These are phyloP conservation scores for Carallia pectinifolia DNA, from an alignment of 345 rosid genomes.

Conservation along the genomic window DNA sequence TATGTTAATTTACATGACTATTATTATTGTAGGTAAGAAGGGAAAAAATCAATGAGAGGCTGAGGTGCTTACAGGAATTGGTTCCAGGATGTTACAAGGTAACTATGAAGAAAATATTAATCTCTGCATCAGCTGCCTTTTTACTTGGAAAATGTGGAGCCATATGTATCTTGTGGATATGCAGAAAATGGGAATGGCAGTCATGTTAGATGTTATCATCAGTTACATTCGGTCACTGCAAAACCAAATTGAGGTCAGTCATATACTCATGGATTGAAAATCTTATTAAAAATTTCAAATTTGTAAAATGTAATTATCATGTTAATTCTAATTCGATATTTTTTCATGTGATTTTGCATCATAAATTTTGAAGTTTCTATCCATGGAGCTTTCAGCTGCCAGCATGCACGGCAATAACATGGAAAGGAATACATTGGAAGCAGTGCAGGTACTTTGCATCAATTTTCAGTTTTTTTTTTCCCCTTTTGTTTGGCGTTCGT, in stretches of 20 bases:
- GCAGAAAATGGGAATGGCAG: constrained; percentile 88
- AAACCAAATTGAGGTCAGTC: constrained; percentile 59
- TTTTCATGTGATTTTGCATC: constrained; percentile 2
- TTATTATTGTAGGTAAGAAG: constrained; percentile 54
- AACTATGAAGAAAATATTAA: not conserved
- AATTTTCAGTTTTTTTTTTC: not conserved
- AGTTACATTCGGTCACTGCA: constrained; percentile 61
- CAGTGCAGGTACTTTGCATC: constrained; percentile 12
- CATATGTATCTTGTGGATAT: constrained; percentile 6
- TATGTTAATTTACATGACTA: not conserved
- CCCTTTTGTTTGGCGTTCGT: not conserved
- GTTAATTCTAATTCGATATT: not conserved
- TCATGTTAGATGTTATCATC: constrained; percentile 76
- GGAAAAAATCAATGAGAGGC: constrained; percentile 74
- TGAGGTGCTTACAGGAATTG: constrained; percentile 66
- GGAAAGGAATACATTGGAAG: constrained; percentile 38
- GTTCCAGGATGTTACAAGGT: constrained; percentile 93
- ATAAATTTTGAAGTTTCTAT: constrained; percentile 38
- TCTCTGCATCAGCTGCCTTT: not conserved
- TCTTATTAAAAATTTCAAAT: not conserved
- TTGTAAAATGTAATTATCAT: not conserved
- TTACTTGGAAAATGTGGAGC: not conserved
- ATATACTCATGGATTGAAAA: not conserved
- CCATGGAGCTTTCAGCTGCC: constrained; percentile 62
- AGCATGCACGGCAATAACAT: constrained; percentile 40